A percentile compares a stretch with the other conserved stretches of the same genome.
These are phyloP conservation scores for Phytopythium montanum DNA, from an alignment of 352 stramenopile genomes.

Conservation along the genomic window DNA sequence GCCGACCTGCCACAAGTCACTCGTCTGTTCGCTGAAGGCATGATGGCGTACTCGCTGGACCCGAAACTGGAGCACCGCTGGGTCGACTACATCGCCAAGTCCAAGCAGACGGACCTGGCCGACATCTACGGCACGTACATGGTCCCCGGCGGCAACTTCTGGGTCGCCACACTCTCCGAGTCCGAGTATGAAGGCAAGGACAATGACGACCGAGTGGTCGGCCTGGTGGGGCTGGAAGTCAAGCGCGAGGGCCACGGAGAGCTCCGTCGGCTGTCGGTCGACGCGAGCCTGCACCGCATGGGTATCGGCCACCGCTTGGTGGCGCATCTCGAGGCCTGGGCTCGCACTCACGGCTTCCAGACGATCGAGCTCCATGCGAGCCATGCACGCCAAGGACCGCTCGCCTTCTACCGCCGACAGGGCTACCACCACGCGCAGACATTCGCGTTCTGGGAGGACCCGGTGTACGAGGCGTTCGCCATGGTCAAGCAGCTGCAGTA, in stretches of 20 bases:
- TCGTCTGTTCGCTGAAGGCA: slow-evolving; percentile 32
- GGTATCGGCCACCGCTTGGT: slow-evolving; percentile 25
- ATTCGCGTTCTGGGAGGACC: slow-evolving; percentile 25
- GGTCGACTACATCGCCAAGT: slow-evolving; percentile 27
- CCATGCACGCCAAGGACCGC: slow-evolving; percentile 10
- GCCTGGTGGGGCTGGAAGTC: slow-evolving; percentile 24
- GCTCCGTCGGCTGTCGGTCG: slow-evolving; percentile 27
- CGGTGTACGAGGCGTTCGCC: slow-evolving; percentile 21
- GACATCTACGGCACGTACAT: slow-evolving; percentile 34
- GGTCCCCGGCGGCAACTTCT: slow-evolving; percentile 35
- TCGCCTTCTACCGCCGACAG: slow-evolving; percentile 31
- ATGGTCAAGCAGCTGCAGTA: slow-evolving; percentile 22
- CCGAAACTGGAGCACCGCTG: slow-evolving; percentile 11
- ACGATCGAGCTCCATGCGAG: slow-evolving; percentile 14
- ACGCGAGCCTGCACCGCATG: slow-evolving; percentile 18
- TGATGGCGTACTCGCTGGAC: slow-evolving; percentile 32
- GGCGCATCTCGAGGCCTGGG: slow-evolving; percentile 18
- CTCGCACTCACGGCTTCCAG: slow-evolving; percentile 16
- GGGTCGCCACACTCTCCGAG: slow-evolving; percentile 27
- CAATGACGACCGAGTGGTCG: slow-evolving; percentile 14
- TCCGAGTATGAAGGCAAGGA: too few relatives aligned
- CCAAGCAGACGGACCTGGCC: slow-evolving; percentile 28
- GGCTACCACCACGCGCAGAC: slow-evolving; percentile 22
- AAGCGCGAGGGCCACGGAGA: slow-evolving; percentile 15
- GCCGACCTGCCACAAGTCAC: slow-evolving; percentile 26